Base-by-base conservation (phyloP, 768 basidiomycete genomes). In the Holtermannia corniformis region DNA sequence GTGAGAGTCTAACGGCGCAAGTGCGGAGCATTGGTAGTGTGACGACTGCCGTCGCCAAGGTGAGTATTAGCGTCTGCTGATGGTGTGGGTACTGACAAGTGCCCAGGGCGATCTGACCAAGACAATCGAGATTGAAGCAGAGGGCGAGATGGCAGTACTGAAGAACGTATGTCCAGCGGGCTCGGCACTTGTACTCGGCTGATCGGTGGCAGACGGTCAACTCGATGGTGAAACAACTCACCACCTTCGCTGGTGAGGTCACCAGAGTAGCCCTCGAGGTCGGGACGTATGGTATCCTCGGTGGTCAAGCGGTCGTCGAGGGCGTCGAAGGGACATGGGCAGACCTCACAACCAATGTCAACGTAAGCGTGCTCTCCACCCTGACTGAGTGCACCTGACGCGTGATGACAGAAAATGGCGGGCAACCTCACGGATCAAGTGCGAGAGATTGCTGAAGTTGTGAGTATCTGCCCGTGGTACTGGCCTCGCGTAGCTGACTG, bases 91-190 rank as follows among this genome's bases (percentile, higher is more conserved):
- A n/a, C 16, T 5, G 11, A 47, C 49, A 52, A 16, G n/a, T 23
- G 50, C 49, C 1, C 49, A 68, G 52, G 76, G 76, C 49, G 76
- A 77, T 59, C 61, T 78, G 22, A 73, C 70, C 32, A 72, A 74
- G 61, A 74, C 86, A 76, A 90, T 93, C 65, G 84, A 83, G 52
- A 88, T 92, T 58, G 85, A 90, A 58, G 90, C 88, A 42, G 81
- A 85, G 37, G 91, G 92, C 13, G 91, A 96, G 76, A 93, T 96
- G 68, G 75, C 73, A 0, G 70, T 72, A 1, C 60, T 78, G 58
- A 76, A 76, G 63, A 72, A 75, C 51, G 75, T 65, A 48, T 54
- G 65, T 44, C 21, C 28, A n/a, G 40, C 10, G 48, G 40, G 19
- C 16, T 16, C 27, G 37, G 10, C 7, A 5, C 7, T 20, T 44